phyloP scores from a whole-genome alignment of 1,284 basidiomycete species.

The Ceratobasidium sp. region DNA sequence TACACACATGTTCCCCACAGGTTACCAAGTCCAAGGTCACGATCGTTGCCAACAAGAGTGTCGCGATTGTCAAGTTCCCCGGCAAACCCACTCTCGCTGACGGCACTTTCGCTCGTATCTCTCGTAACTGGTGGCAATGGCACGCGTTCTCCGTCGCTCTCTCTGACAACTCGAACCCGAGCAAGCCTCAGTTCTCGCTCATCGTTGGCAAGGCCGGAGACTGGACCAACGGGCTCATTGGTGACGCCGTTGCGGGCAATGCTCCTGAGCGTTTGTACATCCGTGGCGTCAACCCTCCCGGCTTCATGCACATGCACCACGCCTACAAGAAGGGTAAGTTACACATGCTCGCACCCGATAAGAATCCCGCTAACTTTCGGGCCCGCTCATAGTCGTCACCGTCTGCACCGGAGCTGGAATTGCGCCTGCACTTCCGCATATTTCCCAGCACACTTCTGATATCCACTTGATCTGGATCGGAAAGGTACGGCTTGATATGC shows the following conservation, averaged over 20 bases:
- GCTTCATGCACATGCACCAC: constrained; percentile 24
- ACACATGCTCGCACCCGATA: not conserved
- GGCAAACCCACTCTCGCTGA: constrained; percentile 17
- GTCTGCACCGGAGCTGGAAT: constrained; percentile 19
- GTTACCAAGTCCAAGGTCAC: constrained; percentile 23
- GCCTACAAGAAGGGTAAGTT: constrained; percentile 24
- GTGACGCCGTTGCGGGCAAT: not conserved
- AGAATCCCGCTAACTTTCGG: not conserved
- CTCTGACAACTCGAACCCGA: constrained; percentile 10
- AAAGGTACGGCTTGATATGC: constrained; percentile 1
- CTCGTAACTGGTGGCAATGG: constrained; percentile 18
- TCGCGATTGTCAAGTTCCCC: constrained; percentile 19
- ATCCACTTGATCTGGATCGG: constrained; percentile 20
- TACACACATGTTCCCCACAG: not conserved
- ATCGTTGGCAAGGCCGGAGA: constrained; percentile 18
- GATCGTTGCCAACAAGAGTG: constrained; percentile 22
- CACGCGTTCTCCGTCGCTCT: constrained; percentile 13
- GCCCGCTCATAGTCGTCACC: not conserved
- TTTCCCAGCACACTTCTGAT: constrained; percentile 5
- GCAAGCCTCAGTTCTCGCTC: constrained; percentile 13
- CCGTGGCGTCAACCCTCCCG: constrained; percentile 21
- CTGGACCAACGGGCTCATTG: constrained; percentile 25
- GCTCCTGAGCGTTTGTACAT: constrained; percentile 19
- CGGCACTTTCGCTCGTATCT: constrained; percentile 15
- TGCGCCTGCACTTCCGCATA: constrained; percentile 9